A percentile compares a stretch with the other conserved stretches of the same genome.
Evolutionary conservation across 768 basidiomycete genomes (phyloP).

Genomic region (Suillus sp.): DNA sequence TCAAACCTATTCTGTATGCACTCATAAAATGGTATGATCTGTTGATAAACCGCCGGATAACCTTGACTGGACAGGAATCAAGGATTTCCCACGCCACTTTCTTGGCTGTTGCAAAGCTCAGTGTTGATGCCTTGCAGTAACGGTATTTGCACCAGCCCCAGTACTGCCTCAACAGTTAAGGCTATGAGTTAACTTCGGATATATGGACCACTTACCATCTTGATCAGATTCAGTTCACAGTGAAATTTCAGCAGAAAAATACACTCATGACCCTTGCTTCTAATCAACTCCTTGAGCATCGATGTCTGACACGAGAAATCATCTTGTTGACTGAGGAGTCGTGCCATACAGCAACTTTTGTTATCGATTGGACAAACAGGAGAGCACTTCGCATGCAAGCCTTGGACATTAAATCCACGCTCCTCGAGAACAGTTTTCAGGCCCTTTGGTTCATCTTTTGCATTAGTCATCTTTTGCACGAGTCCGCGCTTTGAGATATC

Average conservation of each 20-base stretch:
- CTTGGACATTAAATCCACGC: no score
- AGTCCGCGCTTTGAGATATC: no score
- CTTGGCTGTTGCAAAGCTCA: constrained; percentile 36
- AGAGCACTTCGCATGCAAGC: no score
- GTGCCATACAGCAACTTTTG: background rate
- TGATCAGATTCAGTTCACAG: constrained; percentile 36
- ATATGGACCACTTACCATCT: constrained; percentile 9
- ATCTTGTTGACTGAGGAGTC: constrained; percentile 30
- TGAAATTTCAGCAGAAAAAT: constrained; percentile 40
- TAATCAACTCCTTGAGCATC: constrained; percentile 27
- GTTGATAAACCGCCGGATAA: constrained; percentile 41
- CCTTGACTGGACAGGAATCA: constrained; percentile 39
- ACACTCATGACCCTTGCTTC: constrained; percentile 27
- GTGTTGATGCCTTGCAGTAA: constrained; percentile 20
- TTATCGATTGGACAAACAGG: no score
- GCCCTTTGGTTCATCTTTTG: no score
- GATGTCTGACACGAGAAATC: constrained; percentile 30
- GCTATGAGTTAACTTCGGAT: background rate
- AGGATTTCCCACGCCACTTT: constrained; percentile 27
- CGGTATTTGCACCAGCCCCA: constrained; percentile 28
- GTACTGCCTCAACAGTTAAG: constrained; percentile 15
- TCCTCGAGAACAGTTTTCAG: no score
- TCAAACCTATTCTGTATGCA: constrained; percentile 39
- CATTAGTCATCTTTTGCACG: no score
- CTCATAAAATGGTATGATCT: constrained; percentile 38